These are phyloP conservation scores for Apiospora marii DNA, from an alignment of 2,329 filamentous ascomycete species.

Conservation along the genomic window DNA sequence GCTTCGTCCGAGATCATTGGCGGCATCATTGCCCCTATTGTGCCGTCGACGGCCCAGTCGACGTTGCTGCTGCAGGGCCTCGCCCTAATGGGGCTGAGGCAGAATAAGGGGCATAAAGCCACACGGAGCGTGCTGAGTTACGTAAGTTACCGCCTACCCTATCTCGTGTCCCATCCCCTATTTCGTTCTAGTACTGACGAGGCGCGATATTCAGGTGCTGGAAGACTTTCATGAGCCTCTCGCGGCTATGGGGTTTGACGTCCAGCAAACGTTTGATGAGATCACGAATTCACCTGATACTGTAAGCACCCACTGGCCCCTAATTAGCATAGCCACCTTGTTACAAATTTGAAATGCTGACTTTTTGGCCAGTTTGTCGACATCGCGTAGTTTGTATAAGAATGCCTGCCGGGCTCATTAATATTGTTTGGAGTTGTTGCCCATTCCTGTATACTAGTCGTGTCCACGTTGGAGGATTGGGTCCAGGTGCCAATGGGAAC, in stretches of 20 bases:
- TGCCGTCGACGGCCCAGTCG: slow-evolving; percentile 73
- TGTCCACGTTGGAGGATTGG: neutral
- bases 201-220: slow-evolving; percentile 41
- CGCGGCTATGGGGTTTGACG: slow-evolving; percentile 43
- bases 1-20: slow-evolving; percentile 64
- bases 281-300: slow-evolving; percentile 44
- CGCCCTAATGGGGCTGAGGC: slow-evolving; percentile 80
- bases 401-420: neutral
- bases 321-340: neutral
- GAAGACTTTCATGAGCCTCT: slow-evolving; percentile 42
- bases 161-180: neutral
- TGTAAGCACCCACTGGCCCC: slow-evolving; percentile 34
- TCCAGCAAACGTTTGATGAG: slow-evolving; percentile 44
- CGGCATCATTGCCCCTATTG: slow-evolving; percentile 82
- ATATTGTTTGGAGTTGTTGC: neutral
- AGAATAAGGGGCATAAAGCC: slow-evolving; percentile 81
- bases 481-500: neutral
- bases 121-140: slow-evolving; percentile 79
- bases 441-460: neutral
- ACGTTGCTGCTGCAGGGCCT: slow-evolving; percentile 78
- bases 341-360: neutral
- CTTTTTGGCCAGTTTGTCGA: neutral
- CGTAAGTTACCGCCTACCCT: slow-evolving; percentile 60
- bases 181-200: slow-evolving; percentile 22
- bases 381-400: neutral